These are phyloP conservation scores for Mucor plumbeus DNA, from an alignment of 371 early-diverging fungal species.

Conservation along the genomic window DNA sequence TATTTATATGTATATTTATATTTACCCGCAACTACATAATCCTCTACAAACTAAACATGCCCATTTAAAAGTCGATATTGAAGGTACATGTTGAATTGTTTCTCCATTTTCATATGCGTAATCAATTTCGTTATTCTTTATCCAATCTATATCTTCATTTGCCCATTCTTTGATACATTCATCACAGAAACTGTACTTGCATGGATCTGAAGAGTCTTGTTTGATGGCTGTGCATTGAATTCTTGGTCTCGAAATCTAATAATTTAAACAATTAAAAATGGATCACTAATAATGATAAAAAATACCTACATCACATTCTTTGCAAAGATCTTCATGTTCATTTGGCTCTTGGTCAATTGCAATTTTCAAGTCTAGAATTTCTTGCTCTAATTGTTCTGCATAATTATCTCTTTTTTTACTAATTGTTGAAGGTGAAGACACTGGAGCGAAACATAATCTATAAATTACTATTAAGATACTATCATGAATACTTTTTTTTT, in stretches of 20 bases:
- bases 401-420: conserved; percentile 9
- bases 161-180: conserved; percentile 12
- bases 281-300: too few species aligned
- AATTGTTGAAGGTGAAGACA: background rate
- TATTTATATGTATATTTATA: background rate
- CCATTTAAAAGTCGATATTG: conserved; percentile 10
- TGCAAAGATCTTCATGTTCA: conserved; percentile 14
- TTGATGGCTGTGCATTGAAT: conserved; percentile 20
- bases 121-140: background rate
- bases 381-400: conserved; percentile 17
- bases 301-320: conserved; percentile 14
- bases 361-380: conserved; percentile 16
- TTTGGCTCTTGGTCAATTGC: background rate
- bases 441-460: conserved; percentile 20
- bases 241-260: conserved; percentile 11
- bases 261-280: too few species aligned
- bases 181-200: conserved; percentile 15
- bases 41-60: conserved; percentile 32
- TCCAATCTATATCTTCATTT: conserved; percentile 10
- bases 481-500: background rate
- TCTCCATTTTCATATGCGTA: conserved; percentile 14
- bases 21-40: conserved; percentile 33
- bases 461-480: background rate
- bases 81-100: conserved; percentile 6
- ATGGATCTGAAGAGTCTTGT: background rate